phyloP scores from a whole-genome alignment of 495 filamentous ascomycete species.

The Rhizodiscina lignyota region DNA sequence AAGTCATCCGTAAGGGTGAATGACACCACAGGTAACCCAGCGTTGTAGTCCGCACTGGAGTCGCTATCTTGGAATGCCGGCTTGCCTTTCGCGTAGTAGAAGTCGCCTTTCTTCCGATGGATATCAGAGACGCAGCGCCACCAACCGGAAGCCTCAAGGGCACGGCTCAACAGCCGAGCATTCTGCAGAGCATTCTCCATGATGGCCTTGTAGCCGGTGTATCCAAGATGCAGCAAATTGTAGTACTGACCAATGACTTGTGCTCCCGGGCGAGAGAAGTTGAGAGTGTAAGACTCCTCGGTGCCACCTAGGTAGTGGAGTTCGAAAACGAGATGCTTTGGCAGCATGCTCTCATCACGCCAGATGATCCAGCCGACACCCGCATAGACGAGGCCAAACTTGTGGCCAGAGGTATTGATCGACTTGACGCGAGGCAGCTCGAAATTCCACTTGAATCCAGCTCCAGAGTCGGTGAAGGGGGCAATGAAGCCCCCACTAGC shows the following conservation, averaged over 20 bases:
- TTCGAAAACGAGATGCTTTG: constrained; percentile 57
- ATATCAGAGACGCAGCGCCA: constrained; percentile 55
- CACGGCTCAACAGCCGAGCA: constrained; percentile 47
- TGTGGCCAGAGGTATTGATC: constrained; percentile 61
- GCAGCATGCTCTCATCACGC: constrained; percentile 49
- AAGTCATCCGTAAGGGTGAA: constrained; percentile 51
- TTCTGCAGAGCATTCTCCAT: constrained; percentile 61
- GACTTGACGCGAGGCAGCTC: constrained; percentile 54
- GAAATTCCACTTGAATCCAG: constrained; percentile 36
- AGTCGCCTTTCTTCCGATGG: constrained; percentile 36
- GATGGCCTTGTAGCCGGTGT: constrained; percentile 43
- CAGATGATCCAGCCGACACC: constrained; percentile 66
- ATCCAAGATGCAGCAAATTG: constrained; percentile 60
- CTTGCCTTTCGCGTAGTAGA: constrained; percentile 18
- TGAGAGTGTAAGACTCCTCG: constrained; percentile 57
- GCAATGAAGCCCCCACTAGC: constrained; percentile 59
- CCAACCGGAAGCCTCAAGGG: constrained; percentile 54
- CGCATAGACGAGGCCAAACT: constrained; percentile 56
- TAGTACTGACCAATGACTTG: constrained; percentile 64
- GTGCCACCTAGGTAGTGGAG: constrained; percentile 62
- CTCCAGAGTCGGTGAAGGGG: constrained; percentile 43
- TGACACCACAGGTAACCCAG: constrained; percentile 55
- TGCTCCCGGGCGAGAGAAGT: constrained; percentile 57
- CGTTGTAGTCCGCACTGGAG: constrained; percentile 43
- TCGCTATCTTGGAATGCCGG: constrained; percentile 26